phyloP scores from a whole-genome alignment of 2,329 filamentous ascomycete genomes.

The Xylaria arbuscula region DNA sequence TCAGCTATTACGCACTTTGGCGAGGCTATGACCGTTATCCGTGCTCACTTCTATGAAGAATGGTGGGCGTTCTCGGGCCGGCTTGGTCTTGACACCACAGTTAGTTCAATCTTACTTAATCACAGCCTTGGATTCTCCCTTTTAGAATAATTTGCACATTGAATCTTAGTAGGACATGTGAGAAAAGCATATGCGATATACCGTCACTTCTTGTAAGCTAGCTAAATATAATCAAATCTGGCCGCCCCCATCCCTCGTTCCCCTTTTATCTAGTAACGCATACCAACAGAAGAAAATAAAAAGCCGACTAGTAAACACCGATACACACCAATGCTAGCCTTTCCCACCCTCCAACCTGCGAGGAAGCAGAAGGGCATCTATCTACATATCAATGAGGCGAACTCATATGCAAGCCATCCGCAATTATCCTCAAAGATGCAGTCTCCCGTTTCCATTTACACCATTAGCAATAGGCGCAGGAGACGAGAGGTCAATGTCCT shows the following conservation, averaged over 20 bases:
- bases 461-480: constrained; percentile 28
- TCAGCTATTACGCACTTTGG: no score
- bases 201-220: neutral
- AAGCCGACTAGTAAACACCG: neutral
- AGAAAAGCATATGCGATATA: neutral
- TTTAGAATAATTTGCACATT: neutral
- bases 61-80: no score
- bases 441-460: constrained; percentile 11
- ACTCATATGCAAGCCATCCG: constrained; percentile 11
- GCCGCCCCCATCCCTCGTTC: neutral
- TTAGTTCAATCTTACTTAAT: neutral
- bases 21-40: no score
- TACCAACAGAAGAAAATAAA: neutral
- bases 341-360: neutral
- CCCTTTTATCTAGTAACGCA: constrained; percentile 11
- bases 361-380: neutral
- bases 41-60: no score
- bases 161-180: neutral
- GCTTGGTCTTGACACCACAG: no score
- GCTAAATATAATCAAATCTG: neutral
- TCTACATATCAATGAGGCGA: neutral
- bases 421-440: constrained; percentile 6
- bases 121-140: neutral
- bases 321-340: neutral
- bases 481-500: constrained; percentile 46